Evolutionary conservation across 495 filamentous ascomycete species (phyloP), one percentile per base, ranked within the genome.

Genomic region (Aspergillus cavernicola): DNA sequence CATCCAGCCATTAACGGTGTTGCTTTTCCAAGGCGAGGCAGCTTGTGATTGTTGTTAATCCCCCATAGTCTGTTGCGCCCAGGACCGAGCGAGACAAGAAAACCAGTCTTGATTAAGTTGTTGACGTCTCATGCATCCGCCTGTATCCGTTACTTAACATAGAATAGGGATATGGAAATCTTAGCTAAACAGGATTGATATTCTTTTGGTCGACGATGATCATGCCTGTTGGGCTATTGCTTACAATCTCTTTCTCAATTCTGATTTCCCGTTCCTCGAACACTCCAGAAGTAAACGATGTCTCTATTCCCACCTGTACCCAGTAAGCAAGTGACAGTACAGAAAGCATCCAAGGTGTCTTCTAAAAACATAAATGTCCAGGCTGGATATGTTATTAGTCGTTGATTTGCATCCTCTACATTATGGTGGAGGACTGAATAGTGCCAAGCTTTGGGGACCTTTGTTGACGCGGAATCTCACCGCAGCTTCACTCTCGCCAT

Each of bases 1-100:
- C 72, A 80, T 49, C 76, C 84, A 0, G 93, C 93, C 6, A 82
- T 90, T 6, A 85, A 95, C 57, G 89, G 88, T 3, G 87, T 98
- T 13, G 73, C 79, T 35, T 97, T 90, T 66, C 88, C 91, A 23
- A 80, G 84, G 58, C 72, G 81, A 39, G 78, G 81, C n/a, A 84
- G 73, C 60, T 66, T 83, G 50, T 81, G 57, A 62, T 50, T 49
- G 46, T n/a, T 20, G 6, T 20, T 3, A 5, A 6, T 20, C 2
- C 28, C 35, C 18, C 9, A 64, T 47, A 29, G 15, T 15, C 36
- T 22, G 11, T 7, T 15, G 26, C 24, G 6, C 6, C 6, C 3
- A 6, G 35, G 16, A 38, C n/a, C 16, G 3, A 20, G 15, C 33
- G 26, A 46, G 18, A 19, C 15, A 37, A 6, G 13, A 18, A 37